Conservation (phyloP, 768 basidiomycete genomes). For the Suillus subluteus region DNA sequence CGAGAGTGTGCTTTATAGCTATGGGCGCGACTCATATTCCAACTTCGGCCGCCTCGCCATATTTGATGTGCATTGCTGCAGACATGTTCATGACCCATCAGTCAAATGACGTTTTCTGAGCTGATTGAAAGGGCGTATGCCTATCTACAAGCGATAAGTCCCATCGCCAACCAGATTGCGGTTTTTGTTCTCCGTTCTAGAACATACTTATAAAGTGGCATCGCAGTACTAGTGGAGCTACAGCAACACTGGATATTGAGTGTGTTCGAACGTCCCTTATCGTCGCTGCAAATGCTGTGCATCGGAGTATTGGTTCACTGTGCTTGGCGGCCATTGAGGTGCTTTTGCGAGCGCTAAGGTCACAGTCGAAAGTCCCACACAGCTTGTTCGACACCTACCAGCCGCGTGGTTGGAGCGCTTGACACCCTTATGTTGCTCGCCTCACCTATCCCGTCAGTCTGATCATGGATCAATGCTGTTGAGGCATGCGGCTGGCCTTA, state of each 20-base stretch:
- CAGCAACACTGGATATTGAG: not conserved
- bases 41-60: conserved; percentile 2
- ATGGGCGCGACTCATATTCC: not conserved
- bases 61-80: conserved; percentile 2
- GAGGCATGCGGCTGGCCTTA: conserved; percentile 1
- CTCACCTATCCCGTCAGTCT: not conserved
- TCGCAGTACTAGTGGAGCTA: not conserved
- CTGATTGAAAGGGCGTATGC: not conserved
- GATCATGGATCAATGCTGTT: conserved; percentile 1
- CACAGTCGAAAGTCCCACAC: not conserved
- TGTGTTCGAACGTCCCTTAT: not conserved
- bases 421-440: not conserved
- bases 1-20: not conserved
- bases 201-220: not conserved
- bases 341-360: not conserved
- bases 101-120: not conserved
- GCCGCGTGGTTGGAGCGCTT: conserved; percentile 4
- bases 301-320: not conserved
- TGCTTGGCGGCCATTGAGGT: not conserved
- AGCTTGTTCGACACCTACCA: not conserved
- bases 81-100: not conserved
- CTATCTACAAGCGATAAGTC: conserved; percentile 1
- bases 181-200: not conserved
- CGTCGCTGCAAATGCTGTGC: conserved; percentile 1
- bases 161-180: not conserved